A percentile compares a stretch with the other conserved stretches of the same genome.
These are phyloP conservation scores for Kalanchoe fedtschenkoi DNA, from an alignment of 164 flowering plant genomes.

Conservation along the genomic window DNA sequence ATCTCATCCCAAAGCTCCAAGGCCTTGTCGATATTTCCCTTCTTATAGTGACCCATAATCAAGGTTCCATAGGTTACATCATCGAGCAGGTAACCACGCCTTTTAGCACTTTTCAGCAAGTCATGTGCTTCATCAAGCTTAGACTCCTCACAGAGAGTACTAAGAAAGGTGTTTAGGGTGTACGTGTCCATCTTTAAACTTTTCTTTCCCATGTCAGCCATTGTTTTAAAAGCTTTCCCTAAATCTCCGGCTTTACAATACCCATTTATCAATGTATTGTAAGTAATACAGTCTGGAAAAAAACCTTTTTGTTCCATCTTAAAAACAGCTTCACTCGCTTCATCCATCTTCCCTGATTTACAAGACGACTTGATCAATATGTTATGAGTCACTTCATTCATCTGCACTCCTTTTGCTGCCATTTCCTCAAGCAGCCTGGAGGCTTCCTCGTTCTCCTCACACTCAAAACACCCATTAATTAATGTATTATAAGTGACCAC, in stretches of 20 bases:
- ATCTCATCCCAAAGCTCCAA: constrained; percentile 74
- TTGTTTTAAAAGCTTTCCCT: constrained; percentile 43
- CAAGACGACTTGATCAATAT: constrained; percentile 57
- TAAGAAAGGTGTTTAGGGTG: constrained; percentile 55
- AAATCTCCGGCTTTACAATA: constrained; percentile 51
- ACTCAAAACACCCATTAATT: constrained; percentile 54
- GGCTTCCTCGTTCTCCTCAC: constrained; percentile 29
- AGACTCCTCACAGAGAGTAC: constrained; percentile 42
- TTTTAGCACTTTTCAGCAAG: constrained; percentile 35
- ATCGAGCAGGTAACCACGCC: constrained; percentile 58
- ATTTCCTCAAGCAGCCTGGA: constrained; percentile 45
- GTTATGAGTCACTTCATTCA: constrained; percentile 41
- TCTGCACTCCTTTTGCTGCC: constrained; percentile 44
- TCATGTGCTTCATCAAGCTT: constrained; percentile 49
- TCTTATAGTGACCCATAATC: constrained; percentile 48
- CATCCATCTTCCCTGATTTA: constrained; percentile 55
- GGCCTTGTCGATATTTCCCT: constrained; percentile 42
- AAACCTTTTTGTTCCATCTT: constrained; percentile 57
- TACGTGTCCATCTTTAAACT: constrained; percentile 58
- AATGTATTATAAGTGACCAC: constrained; percentile 73
- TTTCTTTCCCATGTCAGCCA: constrained; percentile 63
- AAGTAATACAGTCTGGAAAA: constrained; percentile 54
- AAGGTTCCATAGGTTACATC: constrained; percentile 77
- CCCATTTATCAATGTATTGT: constrained; percentile 66
- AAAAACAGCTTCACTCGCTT: constrained; percentile 33